Conservation (phyloP, 345 rosid genomes). For the Pistacia integerrima region DNA sequence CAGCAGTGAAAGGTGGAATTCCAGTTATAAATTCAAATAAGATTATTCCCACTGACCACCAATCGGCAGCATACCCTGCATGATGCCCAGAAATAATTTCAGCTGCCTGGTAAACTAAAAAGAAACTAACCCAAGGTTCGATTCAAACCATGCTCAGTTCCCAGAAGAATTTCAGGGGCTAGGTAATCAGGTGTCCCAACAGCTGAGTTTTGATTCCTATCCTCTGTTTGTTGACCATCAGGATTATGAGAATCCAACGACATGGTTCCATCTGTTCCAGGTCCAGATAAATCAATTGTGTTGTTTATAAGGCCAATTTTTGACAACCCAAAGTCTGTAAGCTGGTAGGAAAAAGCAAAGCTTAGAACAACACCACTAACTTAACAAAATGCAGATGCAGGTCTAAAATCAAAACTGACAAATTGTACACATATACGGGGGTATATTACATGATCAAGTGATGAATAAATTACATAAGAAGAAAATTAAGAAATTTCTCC, state of each 20-base stretch:
- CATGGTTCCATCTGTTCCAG: conserved; percentile 41
- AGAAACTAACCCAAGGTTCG: conserved; percentile 22
- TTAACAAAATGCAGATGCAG: conserved; percentile 20
- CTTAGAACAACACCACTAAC: conserved; percentile 24
- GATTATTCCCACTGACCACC: conserved; percentile 95
- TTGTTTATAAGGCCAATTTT: conserved; percentile 84
- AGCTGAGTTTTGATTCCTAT: conserved; percentile 55
- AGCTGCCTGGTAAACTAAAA: conserved; percentile 19
- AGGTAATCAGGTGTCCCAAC: conserved; percentile 92
- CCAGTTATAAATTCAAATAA: conserved; percentile 78
- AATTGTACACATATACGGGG: neutral
- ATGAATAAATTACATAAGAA: neutral
- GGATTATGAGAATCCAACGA: conserved; percentile 38
- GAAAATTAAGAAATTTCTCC: neutral
- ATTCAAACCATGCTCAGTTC: conserved; percentile 70
- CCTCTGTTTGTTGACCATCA: conserved; percentile 45
- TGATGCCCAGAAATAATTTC: conserved; percentile 26
- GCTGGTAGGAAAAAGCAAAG: conserved; percentile 52
- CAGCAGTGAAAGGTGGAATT: conserved; percentile 79
- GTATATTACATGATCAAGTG: neutral
- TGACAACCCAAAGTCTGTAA: conserved; percentile 86
- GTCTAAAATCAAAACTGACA: conserved; percentile 6
- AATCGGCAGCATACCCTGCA: conserved; percentile 80
- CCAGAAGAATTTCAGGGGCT: conserved; percentile 94
- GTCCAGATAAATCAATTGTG: conserved; percentile 69